These are phyloP conservation scores for Entonaema liquescens DNA, from an alignment of 495 filamentous ascomycete species.

Conservation along the genomic window DNA sequence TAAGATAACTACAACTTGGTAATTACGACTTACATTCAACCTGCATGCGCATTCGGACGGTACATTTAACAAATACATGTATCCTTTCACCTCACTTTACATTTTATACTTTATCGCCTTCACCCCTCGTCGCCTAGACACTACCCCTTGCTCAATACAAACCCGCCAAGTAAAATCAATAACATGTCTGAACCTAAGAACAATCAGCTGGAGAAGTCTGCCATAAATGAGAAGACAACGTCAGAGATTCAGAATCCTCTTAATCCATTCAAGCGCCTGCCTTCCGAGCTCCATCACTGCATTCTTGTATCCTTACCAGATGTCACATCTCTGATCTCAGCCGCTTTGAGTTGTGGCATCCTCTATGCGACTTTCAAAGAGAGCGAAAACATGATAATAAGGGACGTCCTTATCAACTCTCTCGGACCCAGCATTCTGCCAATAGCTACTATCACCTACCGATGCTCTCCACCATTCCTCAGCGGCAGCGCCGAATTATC, in stretches of 20 bases:
- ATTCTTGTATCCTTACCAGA: neutral
- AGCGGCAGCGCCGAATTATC: neutral
- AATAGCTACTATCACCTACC: neutral
- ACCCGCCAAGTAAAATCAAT: neutral
- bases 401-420: neutral
- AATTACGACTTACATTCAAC: too few relatives aligned
- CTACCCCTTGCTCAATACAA: too few relatives aligned
- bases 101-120: too few relatives aligned
- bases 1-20: too few relatives aligned
- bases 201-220: neutral
- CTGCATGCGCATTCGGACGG: too few relatives aligned
- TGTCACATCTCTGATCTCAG: neutral
- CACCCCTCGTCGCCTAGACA: too few relatives aligned
- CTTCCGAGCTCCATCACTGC: neutral
- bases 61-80: too few relatives aligned
- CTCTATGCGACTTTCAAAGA: neutral
- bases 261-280: neutral
- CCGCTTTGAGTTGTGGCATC: neutral
- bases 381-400: neutral
- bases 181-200: neutral
- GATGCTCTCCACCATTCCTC: neutral
- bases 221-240: neutral
- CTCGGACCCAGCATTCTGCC: neutral
- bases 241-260: neutral
- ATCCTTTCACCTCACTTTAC: too few relatives aligned